Percentiles rank a stretch among this genome's conserved stretches.
Evolutionary conservation across 352 stramenopile species (phyloP).

Genomic region (Phytophthora pseudosyringae): DNA sequence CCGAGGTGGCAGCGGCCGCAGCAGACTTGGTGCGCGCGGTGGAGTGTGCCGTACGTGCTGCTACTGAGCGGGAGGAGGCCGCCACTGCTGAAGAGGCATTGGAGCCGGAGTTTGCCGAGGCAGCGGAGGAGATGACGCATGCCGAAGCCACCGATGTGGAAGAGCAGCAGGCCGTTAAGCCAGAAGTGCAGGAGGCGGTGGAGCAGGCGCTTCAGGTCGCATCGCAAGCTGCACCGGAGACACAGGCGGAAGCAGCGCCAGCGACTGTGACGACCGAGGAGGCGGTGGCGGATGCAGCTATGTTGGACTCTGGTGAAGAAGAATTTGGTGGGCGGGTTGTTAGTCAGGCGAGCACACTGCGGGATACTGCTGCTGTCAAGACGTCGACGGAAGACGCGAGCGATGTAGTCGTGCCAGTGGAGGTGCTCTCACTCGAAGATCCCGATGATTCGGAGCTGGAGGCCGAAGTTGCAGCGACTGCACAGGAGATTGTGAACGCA

Average conservation of each 20-base stretch:
- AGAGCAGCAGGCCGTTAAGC: not conserved
- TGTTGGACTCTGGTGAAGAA: not conserved
- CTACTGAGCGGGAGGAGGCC: not conserved
- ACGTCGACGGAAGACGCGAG: not conserved
- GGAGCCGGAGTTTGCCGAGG: not conserved
- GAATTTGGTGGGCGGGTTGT: not conserved
- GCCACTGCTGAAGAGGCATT: no score
- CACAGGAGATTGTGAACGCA: conserved; percentile 18
- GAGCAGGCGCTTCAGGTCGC: conserved; percentile 3
- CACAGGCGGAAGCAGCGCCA: not conserved
- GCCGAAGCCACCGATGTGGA: not conserved
- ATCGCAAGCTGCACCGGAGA: conserved; percentile 1
- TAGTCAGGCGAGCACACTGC: not conserved
- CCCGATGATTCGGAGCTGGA: conserved; percentile 14
- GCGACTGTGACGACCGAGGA: not conserved
- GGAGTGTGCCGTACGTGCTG: conserved; percentile 4
- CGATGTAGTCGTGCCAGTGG: not conserved
- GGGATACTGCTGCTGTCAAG: no score
- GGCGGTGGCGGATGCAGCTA: not conserved
- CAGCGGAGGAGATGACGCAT: not conserved
- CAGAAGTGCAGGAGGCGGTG: conserved; percentile 14
- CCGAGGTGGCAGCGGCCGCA: not conserved
- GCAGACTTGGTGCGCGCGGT: conserved; percentile 3
- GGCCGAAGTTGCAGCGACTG: conserved; percentile 8
- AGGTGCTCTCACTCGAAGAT: not conserved